Base-by-base conservation (phyloP, 2,329 filamentous ascomycete genomes). In the Xylaria multiplex region DNA sequence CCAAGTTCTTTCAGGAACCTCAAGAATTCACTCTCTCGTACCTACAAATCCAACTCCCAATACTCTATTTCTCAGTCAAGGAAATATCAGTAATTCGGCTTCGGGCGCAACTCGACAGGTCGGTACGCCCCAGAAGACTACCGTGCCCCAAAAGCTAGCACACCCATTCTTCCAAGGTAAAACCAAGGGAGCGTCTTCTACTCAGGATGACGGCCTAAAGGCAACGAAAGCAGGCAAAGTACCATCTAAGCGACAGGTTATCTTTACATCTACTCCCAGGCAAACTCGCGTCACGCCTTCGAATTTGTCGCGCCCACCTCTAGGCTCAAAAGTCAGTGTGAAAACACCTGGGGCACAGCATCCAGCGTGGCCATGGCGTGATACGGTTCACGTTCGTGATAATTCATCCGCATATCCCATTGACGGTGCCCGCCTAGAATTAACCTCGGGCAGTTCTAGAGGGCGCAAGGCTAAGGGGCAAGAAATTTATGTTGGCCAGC, bases 111-210 rank as follows among this genome's bases (percentile, higher is more conserved):
- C 57, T 52, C 64, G 59, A 3, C 65, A 65, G 53, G 75, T 61
- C 49, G 56, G 16, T 53, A 59, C 48, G 35, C 57, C 45, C 52
- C 73, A 68, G 59, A 72, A 57, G 71, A 72, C 14, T 72, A 78
- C 19, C 9, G 43, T 62, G 7, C 49, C 67, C 1, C 65, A 70
- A 59, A 66, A 49, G 55, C 66, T 65, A 16, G 54, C 66, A 11
- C 79, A 93, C 77, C 91, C 91, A 0, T 92, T 93, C 74, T 93
- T 93, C 73, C 74, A 84, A 16, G 86, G 85, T 6, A 91, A 89
- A 70, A 24, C 81, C 6, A 76, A 78, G 8, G 75, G 75, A 6
- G 67, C 53, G 11, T 62, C 68, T 40, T 48, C 66, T 16, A 64
- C 60, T n/a, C 49, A 72, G 40, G 69, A 73, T 6, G 67, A 65